Evolutionary conservation across 495 filamentous ascomycete genomes (phyloP).

Genomic region (Xanthoparmelia taractica): DNA sequence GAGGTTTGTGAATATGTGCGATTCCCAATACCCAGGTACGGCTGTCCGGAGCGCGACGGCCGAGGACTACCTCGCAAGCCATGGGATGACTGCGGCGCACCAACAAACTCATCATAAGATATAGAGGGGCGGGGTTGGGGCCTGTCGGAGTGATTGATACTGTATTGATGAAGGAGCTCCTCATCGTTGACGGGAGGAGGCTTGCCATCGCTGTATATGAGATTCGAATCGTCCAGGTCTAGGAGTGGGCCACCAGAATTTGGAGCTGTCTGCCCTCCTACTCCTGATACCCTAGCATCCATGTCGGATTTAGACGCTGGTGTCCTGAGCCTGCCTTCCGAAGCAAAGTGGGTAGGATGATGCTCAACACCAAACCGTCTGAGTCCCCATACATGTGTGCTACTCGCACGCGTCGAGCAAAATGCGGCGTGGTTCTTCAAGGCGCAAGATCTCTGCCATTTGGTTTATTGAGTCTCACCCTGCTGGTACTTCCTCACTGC

Average conservation of each 20-base stretch:
- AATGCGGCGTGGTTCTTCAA: neutral
- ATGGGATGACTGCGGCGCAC: slow-evolving; percentile 46
- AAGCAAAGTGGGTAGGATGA: neutral
- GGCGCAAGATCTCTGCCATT: neutral
- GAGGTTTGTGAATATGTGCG: slow-evolving; percentile 77
- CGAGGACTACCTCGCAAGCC: slow-evolving; percentile 47
- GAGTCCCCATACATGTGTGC: slow-evolving; percentile 12
- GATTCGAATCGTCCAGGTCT: slow-evolving; percentile 62
- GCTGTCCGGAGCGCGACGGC: slow-evolving; percentile 17
- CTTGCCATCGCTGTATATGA: slow-evolving; percentile 64
- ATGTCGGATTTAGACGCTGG: slow-evolving; percentile 32
- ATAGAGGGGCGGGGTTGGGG: slow-evolving; percentile 68
- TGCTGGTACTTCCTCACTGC: neutral
- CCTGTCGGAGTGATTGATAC: slow-evolving; percentile 55
- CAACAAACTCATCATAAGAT: slow-evolving; percentile 93
- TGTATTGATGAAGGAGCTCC: slow-evolving; percentile 60
- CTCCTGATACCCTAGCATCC: slow-evolving; percentile 63
- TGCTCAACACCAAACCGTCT: slow-evolving; percentile 12
- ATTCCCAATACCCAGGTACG: slow-evolving; percentile 41
- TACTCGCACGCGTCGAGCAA: neutral
- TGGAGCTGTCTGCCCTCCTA: slow-evolving; percentile 48
- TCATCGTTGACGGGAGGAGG: slow-evolving; percentile 69
- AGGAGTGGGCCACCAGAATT: slow-evolving; percentile 62
- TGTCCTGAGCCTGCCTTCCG: neutral
- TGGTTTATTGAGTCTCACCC: neutral